These are phyloP conservation scores for Sedum album DNA, from an alignment of 164 flowering plant species.

Conservation along the genomic window DNA sequence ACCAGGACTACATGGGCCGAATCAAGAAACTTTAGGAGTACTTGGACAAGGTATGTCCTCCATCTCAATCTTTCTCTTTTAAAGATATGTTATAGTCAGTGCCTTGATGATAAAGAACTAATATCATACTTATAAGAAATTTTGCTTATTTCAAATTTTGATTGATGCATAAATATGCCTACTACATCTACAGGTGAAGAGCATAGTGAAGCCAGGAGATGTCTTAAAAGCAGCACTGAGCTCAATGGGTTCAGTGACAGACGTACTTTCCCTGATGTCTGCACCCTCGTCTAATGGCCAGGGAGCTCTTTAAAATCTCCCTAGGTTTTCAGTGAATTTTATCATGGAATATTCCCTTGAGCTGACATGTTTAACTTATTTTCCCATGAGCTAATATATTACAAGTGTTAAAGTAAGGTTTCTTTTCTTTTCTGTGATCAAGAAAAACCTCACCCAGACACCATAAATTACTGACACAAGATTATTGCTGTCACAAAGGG, in stretches of 20 bases:
- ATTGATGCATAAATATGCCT: not conserved
- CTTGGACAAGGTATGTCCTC: constrained; percentile 65
- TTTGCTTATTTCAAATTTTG: not conserved
- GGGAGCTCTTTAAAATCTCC: constrained; percentile 17
- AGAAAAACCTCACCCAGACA: too few species aligned
- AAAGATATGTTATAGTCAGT: not conserved
- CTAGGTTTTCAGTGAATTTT: not conserved
- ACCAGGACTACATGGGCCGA: constrained; percentile 98
- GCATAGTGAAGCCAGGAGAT: constrained; percentile 95
- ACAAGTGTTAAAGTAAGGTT: too few species aligned
- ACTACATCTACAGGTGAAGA: constrained; percentile 43
- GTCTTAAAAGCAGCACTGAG: constrained; percentile 92
- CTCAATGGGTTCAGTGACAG: constrained; percentile 91
- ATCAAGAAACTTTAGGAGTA: constrained; percentile 82
- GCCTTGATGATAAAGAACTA: not conserved
- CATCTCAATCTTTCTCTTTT: not conserved
- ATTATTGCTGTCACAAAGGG: too few species aligned
- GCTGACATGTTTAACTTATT: too few species aligned
- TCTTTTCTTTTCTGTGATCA: too few species aligned
- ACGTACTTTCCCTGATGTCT: constrained; percentile 75
- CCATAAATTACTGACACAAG: too few species aligned
- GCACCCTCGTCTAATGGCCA: constrained; percentile 38
- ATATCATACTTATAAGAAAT: too few species aligned
- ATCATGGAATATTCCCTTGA: not conserved
- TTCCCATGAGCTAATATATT: too few species aligned